Percentiles rank a stretch among this genome's conserved stretches.
These are phyloP conservation scores for Polygonum aviculare DNA, from an alignment of 148 eudicot species.

Conservation along the genomic window DNA sequence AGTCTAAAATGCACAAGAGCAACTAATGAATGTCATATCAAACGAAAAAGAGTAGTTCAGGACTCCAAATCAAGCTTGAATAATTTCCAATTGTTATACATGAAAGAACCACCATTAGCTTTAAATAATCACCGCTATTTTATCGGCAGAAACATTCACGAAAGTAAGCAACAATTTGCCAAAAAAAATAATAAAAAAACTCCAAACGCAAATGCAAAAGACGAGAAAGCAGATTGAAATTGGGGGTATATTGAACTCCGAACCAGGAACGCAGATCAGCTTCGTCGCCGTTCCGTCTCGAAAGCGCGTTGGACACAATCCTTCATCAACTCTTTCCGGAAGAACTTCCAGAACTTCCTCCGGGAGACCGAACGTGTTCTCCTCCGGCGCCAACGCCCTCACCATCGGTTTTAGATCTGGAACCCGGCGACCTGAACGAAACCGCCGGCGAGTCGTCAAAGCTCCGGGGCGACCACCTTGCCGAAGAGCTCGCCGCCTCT, in stretches of 20 bases:
- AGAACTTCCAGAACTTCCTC: constrained; percentile 48
- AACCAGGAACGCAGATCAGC: constrained; percentile 56
- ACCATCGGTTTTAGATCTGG: too few relatives aligned
- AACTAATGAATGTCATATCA: not conserved
- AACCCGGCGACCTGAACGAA: too few relatives aligned
- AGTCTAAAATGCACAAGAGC: not conserved
- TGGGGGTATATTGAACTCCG: constrained; percentile 30
- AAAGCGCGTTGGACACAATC: constrained; percentile 54
- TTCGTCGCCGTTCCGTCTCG: constrained; percentile 31
- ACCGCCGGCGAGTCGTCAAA: too few relatives aligned
- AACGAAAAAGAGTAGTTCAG: not conserved
- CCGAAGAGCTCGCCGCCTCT: too few relatives aligned
- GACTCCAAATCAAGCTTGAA: not conserved
- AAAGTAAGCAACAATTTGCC: not conserved
- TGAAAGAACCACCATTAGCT: not conserved
- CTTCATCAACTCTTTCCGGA: constrained; percentile 49
- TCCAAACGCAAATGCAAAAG: not conserved
- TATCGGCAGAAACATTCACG: not conserved
- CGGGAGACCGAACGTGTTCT: constrained; percentile 49
- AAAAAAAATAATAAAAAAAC: too few relatives aligned
- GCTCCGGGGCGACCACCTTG: too few relatives aligned
- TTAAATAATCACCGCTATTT: not conserved
- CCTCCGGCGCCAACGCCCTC: constrained; percentile 10
- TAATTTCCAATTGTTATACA: not conserved
- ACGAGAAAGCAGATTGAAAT: constrained; percentile 1